Percentiles rank a stretch among this genome's conserved stretches.
phyloP scores from a whole-genome alignment of 345 rosid genomes.

The Boechera retrofracta region DNA sequence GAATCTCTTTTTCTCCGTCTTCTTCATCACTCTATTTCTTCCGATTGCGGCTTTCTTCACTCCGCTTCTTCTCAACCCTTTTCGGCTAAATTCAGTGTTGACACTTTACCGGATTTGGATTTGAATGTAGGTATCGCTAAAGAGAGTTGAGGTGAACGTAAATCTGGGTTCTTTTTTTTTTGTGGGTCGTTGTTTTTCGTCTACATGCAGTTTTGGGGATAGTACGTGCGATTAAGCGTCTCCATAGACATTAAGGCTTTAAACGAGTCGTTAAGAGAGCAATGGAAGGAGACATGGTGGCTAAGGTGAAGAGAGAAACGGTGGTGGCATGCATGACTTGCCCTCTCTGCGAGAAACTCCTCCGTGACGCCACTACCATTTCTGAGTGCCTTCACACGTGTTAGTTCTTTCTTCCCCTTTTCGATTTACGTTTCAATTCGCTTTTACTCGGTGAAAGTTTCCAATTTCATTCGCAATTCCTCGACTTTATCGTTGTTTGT shows the following conservation, averaged over 20 bases:
- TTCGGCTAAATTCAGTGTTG: slow-evolving; percentile 1
- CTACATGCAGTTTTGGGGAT: slow-evolving; percentile 55
- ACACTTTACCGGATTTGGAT: slow-evolving; percentile 35
- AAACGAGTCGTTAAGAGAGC: slow-evolving; percentile 24
- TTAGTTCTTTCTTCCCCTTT: slow-evolving; percentile 50
- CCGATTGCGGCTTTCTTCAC: slow-evolving; percentile 21
- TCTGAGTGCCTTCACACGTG: slow-evolving; percentile 96
- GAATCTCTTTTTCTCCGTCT: slow-evolving; percentile 2
- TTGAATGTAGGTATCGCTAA: slow-evolving; percentile 45
- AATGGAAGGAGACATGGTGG: slow-evolving; percentile 54
- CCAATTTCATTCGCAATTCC: slow-evolving; percentile 6
- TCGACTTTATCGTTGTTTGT: slow-evolving; percentile 6
- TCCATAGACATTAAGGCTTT: not conserved
- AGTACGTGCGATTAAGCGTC: slow-evolving; percentile 43
- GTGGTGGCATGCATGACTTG: slow-evolving; percentile 93
- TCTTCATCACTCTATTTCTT: slow-evolving; percentile 24
- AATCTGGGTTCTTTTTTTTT: slow-evolving; percentile 38
- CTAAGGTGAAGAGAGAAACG: slow-evolving; percentile 70
- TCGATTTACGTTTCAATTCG: slow-evolving; percentile 36
- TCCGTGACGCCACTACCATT: slow-evolving; percentile 88
- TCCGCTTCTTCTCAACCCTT: not conserved
- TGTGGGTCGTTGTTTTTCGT: slow-evolving; percentile 14
- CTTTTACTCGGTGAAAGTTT: not conserved
- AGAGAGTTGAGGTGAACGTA: slow-evolving; percentile 52
- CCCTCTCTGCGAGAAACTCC: slow-evolving; percentile 75